Evolutionary conservation across 1,139 yeast genomes (phyloP), one percentile per base, ranked within the genome.

Genomic region (Protomyces inundatus): DNA sequence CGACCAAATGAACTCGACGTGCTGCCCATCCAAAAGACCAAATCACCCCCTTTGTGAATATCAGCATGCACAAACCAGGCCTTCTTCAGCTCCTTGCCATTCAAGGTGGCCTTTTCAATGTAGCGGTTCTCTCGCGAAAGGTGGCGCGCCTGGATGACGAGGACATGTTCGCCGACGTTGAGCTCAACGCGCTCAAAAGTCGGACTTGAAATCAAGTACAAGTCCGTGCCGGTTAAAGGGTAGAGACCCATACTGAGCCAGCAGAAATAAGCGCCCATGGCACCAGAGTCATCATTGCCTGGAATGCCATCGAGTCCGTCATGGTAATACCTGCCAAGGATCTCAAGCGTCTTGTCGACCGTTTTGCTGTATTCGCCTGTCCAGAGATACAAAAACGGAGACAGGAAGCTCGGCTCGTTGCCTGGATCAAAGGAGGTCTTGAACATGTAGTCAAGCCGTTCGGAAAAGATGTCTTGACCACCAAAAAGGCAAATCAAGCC

Each of bases 51-150:
- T 5, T 42, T 3, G 32, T 52, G 33, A 40, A 58, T 58, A 10
- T 58, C 62, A 42, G 56, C 53, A 35, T 58, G 62, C 32, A 33
- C 14, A 9, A 58, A 52, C 62, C 62, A 58, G n/a, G 62, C 62
- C 4, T 56, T 32, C 2, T 40, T 23, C n/a, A 52, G 62, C 12
- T 33, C 16, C 32, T 16, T 6, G n/a, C 53, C 56, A 35, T 58
- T 52, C 40, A 58, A 40, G 2, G 55, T 40, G 5, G 62, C 62
- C 10, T 45, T 33, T n/a, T 35, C 36, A 32, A 58, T 42, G 35
- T 58, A 58, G 36, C 35, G 33, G 16, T 40, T 39, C 32, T 39
- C 56, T 16, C 23, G 52, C 30, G 50, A 39, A 16, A 52, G 39
- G 30, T 52, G 42, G 4, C 45, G 30, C 9, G 62, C 62, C 9